Conservation (phyloP, 2,329 filamentous ascomycete genomes). For the Stylonectria norvegica region DNA sequence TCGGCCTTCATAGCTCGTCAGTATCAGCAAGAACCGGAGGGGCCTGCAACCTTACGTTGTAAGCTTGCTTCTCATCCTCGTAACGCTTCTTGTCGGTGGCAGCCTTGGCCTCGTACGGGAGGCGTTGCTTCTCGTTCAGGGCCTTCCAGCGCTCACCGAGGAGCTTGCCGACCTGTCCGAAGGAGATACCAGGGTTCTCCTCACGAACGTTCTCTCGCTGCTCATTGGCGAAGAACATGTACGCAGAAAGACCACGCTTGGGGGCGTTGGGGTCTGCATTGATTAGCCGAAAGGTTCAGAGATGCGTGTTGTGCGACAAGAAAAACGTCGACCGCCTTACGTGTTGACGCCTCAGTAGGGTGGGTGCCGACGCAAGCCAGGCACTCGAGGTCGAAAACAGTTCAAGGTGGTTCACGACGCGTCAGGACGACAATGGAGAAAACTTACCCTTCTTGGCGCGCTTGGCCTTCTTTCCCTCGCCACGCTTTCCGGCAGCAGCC, state of each 20-base stretch:
- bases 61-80: slow-evolving; percentile 94
- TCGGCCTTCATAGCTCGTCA: slow-evolving; percentile 46
- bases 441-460: slow-evolving; percentile 59
- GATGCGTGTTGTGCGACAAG: too few relatives aligned
- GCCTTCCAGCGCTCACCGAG: slow-evolving; percentile 99
- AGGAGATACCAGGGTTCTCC: slow-evolving; percentile 96
- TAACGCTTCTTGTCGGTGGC: slow-evolving; percentile 98
- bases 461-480: slow-evolving; percentile 55
- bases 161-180: slow-evolving; percentile 98
- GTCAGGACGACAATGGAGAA: too few relatives aligned
- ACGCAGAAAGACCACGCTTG: slow-evolving; percentile 98
- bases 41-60: slow-evolving; percentile 62
- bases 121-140: slow-evolving; percentile 85
- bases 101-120: slow-evolving; percentile 95
- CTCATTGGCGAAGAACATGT: slow-evolving; percentile 99
- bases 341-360: too few relatives aligned
- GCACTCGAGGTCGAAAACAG: too few relatives aligned
- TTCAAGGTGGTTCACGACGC: too few relatives aligned
- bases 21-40: slow-evolving; percentile 17
- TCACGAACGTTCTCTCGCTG: slow-evolving; percentile 97
- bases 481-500: slow-evolving; percentile 50
- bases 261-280: slow-evolving; percentile 91
- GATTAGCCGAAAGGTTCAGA: too few relatives aligned
- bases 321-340: too few relatives aligned
- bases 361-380: too few relatives aligned